Conservation (phyloP, 495 filamentous ascomycete species). For the Parathielavia appendiculata region DNA sequence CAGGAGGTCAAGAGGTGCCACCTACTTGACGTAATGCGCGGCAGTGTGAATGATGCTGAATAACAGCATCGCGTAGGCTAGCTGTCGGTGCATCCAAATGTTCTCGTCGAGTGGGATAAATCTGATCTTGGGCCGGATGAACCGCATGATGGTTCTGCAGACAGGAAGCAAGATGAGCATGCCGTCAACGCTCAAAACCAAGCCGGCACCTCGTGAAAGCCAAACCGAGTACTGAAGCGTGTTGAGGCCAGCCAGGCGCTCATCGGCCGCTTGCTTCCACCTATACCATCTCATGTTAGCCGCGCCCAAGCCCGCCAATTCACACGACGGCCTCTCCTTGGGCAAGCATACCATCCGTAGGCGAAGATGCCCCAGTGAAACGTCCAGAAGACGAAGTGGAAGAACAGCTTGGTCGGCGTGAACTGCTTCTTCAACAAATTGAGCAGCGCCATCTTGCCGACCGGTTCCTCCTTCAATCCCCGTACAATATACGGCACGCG, state of each 20-base stretch:
- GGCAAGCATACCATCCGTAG: constrained; percentile 70
- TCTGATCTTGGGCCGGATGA: constrained; percentile 77
- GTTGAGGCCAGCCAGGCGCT: constrained; percentile 69
- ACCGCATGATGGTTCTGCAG: constrained; percentile 83
- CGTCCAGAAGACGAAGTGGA: constrained; percentile 82
- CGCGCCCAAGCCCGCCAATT: neutral
- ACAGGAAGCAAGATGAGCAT: constrained; percentile 88
- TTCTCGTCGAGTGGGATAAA: constrained; percentile 92
- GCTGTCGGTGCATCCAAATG: constrained; percentile 93
- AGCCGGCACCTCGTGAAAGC: constrained; percentile 88
- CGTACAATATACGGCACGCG: constrained; percentile 14
- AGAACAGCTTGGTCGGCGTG: constrained; percentile 62
- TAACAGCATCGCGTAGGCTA: constrained; percentile 81
- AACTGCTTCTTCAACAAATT: constrained; percentile 54
- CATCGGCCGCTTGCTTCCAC: constrained; percentile 68
- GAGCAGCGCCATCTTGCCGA: constrained; percentile 39
- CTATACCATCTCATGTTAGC: constrained; percentile 40
- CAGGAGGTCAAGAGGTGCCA: constrained; percentile 12
- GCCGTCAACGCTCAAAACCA: constrained; percentile 75
- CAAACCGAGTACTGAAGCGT: constrained; percentile 82
- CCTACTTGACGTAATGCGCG: constrained; percentile 94
- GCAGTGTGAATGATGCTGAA: constrained; percentile 73
- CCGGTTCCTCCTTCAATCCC: constrained; percentile 23
- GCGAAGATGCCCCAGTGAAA: constrained; percentile 76
- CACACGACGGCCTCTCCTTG: constrained; percentile 4